Base-by-base conservation (phyloP, 163 green algal genomes). In the Scenedesmus sp. region DNA sequence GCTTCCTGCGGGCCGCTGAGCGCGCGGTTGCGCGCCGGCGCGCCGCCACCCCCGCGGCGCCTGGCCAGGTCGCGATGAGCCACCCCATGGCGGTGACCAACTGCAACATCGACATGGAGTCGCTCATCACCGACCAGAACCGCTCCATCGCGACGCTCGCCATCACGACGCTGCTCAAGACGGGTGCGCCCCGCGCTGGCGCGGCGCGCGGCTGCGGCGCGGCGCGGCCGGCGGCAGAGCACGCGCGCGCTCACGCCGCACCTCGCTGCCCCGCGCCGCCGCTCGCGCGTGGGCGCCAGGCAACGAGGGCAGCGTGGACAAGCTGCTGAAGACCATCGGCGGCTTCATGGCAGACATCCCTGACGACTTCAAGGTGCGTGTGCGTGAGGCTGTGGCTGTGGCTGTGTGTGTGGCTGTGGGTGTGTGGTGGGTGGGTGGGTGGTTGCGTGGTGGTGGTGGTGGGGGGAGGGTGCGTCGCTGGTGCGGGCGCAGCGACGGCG, bases 61-160 rank as follows among this genome's bases (percentile, higher is more conserved):
- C 20, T 18, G 33, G 13, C 36, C 81, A 86, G 80, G 89, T 99
- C 39, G 96, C 96, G 1, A 96, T 98, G 92, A 95, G 83, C 22
- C 91, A 98, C 85, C 96, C 96, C 17, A 80, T 93, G 50, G 91
- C 94, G 0, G 94, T 99, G 6, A 95, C 95, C 34, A 96, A 95
- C 83, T 99, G 95, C 93, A 99, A 99, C 90, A 97, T 99, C 56
- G 96, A 99, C 90, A 97, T 99, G 95, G 96, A 99, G 92, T 88
- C 78, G 15, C 87, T 99, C 18, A 98, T 99, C 76, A 89, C 84
- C 9, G 96, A 99, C 85, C 89, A 90, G 76, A 99, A 99, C 87
- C 88, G 95, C 58, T 92, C 74, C 80, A 97, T 98, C 58, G 95
- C 95, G n/a, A 98, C 94, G 22, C 86, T 98, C 14, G 73, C 83